Base-by-base conservation (phyloP, 2,329 filamentous ascomycete genomes). In the Xylaria hypoxylon region DNA sequence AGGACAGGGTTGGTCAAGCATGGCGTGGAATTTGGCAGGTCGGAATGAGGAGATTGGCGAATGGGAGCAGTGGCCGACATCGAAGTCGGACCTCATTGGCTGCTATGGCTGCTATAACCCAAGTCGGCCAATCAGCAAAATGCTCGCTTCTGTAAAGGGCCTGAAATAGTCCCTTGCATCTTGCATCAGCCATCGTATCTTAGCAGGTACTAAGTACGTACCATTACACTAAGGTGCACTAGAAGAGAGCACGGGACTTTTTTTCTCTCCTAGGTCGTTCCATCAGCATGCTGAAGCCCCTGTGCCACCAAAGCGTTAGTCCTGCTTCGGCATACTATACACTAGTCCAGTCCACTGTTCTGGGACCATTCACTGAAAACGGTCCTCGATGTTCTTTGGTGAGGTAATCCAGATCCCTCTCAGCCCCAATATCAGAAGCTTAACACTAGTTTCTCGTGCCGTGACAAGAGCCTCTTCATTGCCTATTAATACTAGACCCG, bases 111-210 rank as follows among this genome's bases (percentile, higher is more conserved):
- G 15, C 52, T 60, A n/a, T n/a, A 6, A 26, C 1, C n/a, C 15
- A 19, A n/a, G 15, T 44, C 19, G n/a, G 45, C 68, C 68, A 68
- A 69, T 69, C 38, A 64, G 19, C 33, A 19, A 5, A 57, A 50
- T 38, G 47, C 63, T 70, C 66, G 68, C 65, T 68, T 70, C 65
- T 68, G 68, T 68, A 64, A 62, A 66, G 62, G 65, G 33, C 55
- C 59, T 69, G 65, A 69, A 70, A 64, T 68, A 68, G 68, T 68
- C 68, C 68, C 68, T 70, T 68, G 68, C 68, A 70, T 68, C 56
- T 61, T 52, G 61, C 64, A 64, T 64, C 33, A 28, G n/a, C 17
- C 22, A 42, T 55, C 52, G 40, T 19, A n/a, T n/a, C n/a, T n/a
- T n/a, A n/a, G n/a, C n/a, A 38, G 51, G 51, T 53, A 53, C 35